These are phyloP conservation scores for Yarrowia sp. DNA, from an alignment of 805 yeast species.

Conservation along the genomic window DNA sequence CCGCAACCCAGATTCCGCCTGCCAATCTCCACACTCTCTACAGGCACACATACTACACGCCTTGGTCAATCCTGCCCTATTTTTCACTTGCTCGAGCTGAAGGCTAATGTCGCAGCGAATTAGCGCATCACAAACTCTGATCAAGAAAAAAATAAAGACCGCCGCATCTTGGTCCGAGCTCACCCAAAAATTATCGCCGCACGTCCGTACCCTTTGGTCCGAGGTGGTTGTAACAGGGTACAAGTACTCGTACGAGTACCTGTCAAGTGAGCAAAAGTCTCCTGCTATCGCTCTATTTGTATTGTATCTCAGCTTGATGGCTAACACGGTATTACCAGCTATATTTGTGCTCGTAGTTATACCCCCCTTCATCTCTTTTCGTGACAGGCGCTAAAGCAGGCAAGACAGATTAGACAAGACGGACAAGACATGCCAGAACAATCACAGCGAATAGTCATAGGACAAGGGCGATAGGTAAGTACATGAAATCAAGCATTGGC, in stretches of 20 bases:
- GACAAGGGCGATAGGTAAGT: no score
- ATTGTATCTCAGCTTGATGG: no score
- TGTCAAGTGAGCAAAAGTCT: no score
- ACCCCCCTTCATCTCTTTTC: not conserved
- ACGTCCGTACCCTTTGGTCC: conserved; percentile 22
- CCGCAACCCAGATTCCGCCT: conserved; percentile 12
- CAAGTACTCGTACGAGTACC: no score
- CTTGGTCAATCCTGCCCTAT: conserved; percentile 3
- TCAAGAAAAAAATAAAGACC: conserved; percentile 10
- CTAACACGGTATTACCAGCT: no score
- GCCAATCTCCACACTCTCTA: not conserved
- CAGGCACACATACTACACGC: conserved; percentile 1
- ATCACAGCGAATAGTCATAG: no score
- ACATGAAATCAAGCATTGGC: no score
- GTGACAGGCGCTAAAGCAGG: conserved; percentile 9
- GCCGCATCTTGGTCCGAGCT: conserved; percentile 23
- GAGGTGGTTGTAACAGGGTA: not conserved
- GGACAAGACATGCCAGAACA: no score
- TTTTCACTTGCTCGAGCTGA: conserved; percentile 18
- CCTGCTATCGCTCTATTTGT: no score
- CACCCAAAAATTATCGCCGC: conserved; percentile 27
- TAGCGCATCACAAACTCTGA: conserved; percentile 21
- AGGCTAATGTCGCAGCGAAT: conserved; percentile 27
- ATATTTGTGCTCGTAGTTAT: no score
- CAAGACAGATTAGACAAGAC: not conserved